Conservation (phyloP, 2,329 filamentous ascomycete species). For the Penicillium expansum region DNA sequence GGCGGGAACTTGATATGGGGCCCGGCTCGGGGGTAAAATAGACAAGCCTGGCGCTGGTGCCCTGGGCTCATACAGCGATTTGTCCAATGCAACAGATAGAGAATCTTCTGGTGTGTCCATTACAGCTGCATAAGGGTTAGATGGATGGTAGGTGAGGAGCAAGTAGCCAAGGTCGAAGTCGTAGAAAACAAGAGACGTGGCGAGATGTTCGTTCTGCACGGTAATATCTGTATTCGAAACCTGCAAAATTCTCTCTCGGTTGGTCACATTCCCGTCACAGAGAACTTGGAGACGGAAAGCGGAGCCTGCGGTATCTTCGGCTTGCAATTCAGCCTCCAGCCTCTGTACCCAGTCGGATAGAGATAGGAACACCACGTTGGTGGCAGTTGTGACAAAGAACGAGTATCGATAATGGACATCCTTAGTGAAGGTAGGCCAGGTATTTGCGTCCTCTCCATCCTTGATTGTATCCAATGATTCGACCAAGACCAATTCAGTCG, state of each 20-base stretch:
- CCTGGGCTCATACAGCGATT: slow-evolving; percentile 27
- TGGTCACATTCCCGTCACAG: slow-evolving; percentile 51
- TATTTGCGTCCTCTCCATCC: slow-evolving; percentile 23
- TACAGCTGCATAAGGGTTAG: slow-evolving; percentile 50
- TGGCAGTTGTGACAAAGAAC: slow-evolving; percentile 57
- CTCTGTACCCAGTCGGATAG: slow-evolving; percentile 56
- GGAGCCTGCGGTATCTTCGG: slow-evolving; percentile 51
- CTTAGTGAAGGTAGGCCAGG: slow-evolving; percentile 56
- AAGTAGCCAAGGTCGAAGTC: slow-evolving; percentile 59
- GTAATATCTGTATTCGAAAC: slow-evolving; percentile 32
- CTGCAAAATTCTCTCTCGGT: slow-evolving; percentile 50
- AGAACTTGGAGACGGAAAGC: slow-evolving; percentile 57
- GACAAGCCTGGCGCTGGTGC: slow-evolving; percentile 22
- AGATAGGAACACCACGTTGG: slow-evolving; percentile 55
- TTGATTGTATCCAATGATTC: slow-evolving; percentile 46
- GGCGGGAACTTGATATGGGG: slow-evolving; percentile 44
- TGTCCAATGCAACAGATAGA: slow-evolving; percentile 29
- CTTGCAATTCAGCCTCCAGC: slow-evolving; percentile 56
- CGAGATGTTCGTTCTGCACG: slow-evolving; percentile 37
- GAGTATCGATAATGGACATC: slow-evolving; percentile 57
- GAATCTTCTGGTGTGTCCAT: slow-evolving; percentile 49
- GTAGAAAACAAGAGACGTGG: slow-evolving; percentile 53
- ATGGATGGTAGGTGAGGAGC: slow-evolving; percentile 50
- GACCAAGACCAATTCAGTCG: slow-evolving; percentile 44
- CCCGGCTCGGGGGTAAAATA: slow-evolving; percentile 34